phyloP scores from a whole-genome alignment of 2,329 filamentous ascomycete species.

The Dothistroma septosporum region DNA sequence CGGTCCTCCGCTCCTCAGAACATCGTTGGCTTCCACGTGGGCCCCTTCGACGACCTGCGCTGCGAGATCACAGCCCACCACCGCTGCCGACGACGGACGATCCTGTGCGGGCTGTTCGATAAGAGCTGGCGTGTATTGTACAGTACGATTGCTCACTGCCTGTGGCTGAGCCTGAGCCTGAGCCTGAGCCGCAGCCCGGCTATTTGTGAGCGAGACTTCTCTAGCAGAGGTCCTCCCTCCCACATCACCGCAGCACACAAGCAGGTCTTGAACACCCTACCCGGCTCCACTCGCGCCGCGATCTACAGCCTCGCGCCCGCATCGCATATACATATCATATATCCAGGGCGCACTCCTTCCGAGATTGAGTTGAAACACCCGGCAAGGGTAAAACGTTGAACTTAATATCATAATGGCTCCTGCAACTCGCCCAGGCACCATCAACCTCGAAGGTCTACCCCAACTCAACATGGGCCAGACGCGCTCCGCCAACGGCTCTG shows the following conservation, averaged over 20 bases:
- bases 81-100: not conserved
- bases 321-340: not conserved
- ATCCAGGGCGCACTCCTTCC: conserved; percentile 15
- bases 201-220: not conserved
- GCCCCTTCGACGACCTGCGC: not conserved
- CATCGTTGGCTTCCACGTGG: not conserved
- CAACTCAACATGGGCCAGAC: conserved; percentile 60
- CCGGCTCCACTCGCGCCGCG: not conserved
- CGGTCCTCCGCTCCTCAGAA: not conserved
- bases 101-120: not conserved
- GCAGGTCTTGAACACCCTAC: conserved; percentile 15
- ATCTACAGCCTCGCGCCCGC: not conserved
- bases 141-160: not conserved
- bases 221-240: not conserved
- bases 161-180: not conserved
- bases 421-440: conserved; percentile 73
- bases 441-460: conserved; percentile 76
- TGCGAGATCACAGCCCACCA: not conserved
- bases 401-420: conserved; percentile 89
- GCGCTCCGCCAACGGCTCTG: conserved; percentile 74
- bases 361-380: conserved; percentile 14
- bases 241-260: conserved; percentile 5
- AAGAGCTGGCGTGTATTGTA: not conserved
- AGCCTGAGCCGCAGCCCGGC: no score
- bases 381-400: conserved; percentile 1